Evolutionary conservation across 139 green algal genomes (phyloP), one percentile per base, ranked within the genome.

Genomic region (Spirogloea muscicola): DNA sequence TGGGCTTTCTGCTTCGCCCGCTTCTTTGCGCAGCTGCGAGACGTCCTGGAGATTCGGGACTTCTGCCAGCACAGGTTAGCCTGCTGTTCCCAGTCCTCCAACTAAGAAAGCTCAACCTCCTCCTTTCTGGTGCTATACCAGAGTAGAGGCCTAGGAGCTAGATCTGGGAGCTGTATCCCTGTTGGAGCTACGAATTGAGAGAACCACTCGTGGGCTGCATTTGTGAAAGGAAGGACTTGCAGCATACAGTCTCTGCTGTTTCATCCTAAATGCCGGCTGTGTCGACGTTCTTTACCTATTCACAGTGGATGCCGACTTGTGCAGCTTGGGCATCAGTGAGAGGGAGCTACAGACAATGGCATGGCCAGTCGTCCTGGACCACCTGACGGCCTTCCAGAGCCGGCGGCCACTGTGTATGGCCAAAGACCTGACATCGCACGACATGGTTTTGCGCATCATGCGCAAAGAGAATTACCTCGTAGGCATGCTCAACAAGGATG

Each of bases 401-500:
- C 88, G 60, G 0, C 88, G 81, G 18, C 82, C 89, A 33, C 82
- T 97, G 62, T 94, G 89, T 84, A 83, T 91, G 10, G 68, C 58
- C 13, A 71, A 85, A 13, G 90, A 96, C 55, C 86, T 97, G 25
- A 90, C 84, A 16, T 90, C 96, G 85, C 87, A 91, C 49, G 90
- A 95, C 68, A 89, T 98, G 13, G 90, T 97, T 37, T 82, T 75
- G 1, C 83, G 93, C 37, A 92, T 98, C 72, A 94, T 97, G 92
- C 86, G 93, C 58, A 92, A 92, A 79, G 93, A 97, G 41, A 97
- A 98, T 82, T 96, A 94, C 81, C 84, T 96, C 2, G 90, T 95
- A 3, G 91, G 85, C 38, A 90, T 96, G 87, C 60, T 95, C 42
- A 95, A 96, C 85, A 72, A 76, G 6, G 86, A 88, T 25, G 85